These are phyloP conservation scores for Pelagomonas calceolata DNA, from an alignment of 108 stramenopile species.

Conservation along the genomic window DNA sequence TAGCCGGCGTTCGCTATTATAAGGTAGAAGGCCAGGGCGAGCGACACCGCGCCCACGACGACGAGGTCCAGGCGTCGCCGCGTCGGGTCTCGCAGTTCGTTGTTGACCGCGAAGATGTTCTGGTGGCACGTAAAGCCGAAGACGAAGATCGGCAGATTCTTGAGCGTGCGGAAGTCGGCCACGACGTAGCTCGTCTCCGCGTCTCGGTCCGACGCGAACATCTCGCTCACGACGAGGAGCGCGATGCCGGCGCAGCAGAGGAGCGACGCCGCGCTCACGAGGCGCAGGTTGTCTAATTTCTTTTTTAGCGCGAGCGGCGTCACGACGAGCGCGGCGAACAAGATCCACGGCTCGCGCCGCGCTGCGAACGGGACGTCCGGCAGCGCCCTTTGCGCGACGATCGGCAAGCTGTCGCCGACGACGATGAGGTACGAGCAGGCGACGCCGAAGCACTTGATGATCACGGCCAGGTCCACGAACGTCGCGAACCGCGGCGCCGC, in stretches of 20 bases:
- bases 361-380: not conserved
- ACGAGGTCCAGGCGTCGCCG: constrained; percentile 38
- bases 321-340: constrained; percentile 16
- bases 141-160: constrained; percentile 52
- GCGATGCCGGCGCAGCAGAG: constrained; percentile 38
- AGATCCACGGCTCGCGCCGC: not conserved
- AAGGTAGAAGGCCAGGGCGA: constrained; percentile 39
- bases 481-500: constrained; percentile 48
- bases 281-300: constrained; percentile 38
- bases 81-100: constrained; percentile 44
- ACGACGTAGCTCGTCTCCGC: not conserved
- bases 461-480: constrained; percentile 58
- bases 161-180: constrained; percentile 13
- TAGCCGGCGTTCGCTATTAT: constrained; percentile 50
- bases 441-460: constrained; percentile 66
- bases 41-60: constrained; percentile 34
- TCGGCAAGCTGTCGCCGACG: constrained; percentile 37
- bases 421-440: constrained; percentile 65
- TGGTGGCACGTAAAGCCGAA: constrained; percentile 66
- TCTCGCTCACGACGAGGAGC: constrained; percentile 23
- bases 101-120: constrained; percentile 57
- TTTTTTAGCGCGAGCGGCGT: constrained; percentile 33
- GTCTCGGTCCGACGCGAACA: not conserved
- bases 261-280: constrained; percentile 31
- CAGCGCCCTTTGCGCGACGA: not conserved